These are phyloP conservation scores for Leonotis leonurus DNA, from an alignment of 257 asterid genomes.

Conservation along the genomic window DNA sequence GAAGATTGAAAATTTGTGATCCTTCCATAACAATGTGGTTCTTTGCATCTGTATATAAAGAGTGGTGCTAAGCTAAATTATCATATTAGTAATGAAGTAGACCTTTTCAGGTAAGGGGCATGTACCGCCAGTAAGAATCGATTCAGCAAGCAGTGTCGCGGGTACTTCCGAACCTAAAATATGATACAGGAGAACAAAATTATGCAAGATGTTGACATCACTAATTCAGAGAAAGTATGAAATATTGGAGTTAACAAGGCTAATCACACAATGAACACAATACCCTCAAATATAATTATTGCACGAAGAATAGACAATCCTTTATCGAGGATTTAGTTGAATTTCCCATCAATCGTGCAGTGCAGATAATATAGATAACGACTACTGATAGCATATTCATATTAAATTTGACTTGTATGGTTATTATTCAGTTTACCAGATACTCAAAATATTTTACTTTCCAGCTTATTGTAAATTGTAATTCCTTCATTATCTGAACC, in stretches of 20 bases:
- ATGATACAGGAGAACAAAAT: not conserved
- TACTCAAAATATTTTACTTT: not conserved
- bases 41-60: not conserved
- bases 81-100: not conserved
- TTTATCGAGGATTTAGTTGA: not conserved
- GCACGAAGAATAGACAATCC: not conserved
- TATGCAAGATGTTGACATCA: not conserved
- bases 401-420: not conserved
- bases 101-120: conserved; percentile 36
- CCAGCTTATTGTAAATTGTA: too few species aligned
- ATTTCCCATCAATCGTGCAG: not conserved
- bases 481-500: not conserved
- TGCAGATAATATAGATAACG: not conserved
- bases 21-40: not conserved
- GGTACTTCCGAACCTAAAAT: conserved; percentile 71
- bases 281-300: not conserved
- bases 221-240: conserved; percentile 9
- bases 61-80: not conserved
- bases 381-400: not conserved
- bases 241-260: too few species aligned
- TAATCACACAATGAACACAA: too few species aligned
- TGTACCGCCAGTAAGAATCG: conserved; percentile 44
- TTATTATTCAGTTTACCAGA: not conserved
- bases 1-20: not conserved
- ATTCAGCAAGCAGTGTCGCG: conserved; percentile 53